A percentile compares a stretch with the other conserved stretches of the same genome.
Evolutionary conservation across 371 early-diverging fungal genomes (phyloP).

Genomic region (Mortierella sp.): DNA sequence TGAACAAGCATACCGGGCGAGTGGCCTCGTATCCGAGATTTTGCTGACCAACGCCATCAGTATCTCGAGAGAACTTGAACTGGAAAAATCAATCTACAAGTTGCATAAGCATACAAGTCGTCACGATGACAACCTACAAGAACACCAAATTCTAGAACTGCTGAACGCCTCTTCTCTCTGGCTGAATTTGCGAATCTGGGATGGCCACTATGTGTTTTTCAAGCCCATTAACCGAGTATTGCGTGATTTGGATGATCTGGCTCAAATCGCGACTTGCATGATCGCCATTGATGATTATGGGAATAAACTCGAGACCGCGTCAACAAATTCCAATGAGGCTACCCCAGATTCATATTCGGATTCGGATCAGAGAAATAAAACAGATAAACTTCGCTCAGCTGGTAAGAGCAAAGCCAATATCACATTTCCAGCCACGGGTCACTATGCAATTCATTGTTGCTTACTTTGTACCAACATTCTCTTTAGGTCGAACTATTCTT

Average conservation of each 20-base stretch:
- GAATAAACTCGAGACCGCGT: not conserved
- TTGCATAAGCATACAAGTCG: not conserved
- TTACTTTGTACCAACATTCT: not conserved
- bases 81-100: constrained; percentile 18
- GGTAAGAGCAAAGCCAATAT: constrained; percentile 9
- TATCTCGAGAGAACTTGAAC: constrained; percentile 16
- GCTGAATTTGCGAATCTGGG: constrained; percentile 29
- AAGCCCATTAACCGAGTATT: constrained; percentile 9
- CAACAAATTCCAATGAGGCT: not conserved
- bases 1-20: constrained; percentile 16
- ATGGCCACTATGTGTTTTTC: constrained; percentile 22
- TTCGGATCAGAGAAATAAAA: not conserved
- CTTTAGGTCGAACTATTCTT: constrained; percentile 21
- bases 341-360: not conserved
- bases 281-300: constrained; percentile 17
- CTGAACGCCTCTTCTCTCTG: constrained; percentile 20
- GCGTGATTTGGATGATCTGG: constrained; percentile 15
- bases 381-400: constrained; percentile 28
- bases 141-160: constrained; percentile 1
- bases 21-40: constrained; percentile 23
- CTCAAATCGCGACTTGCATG: constrained; percentile 10
- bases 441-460: not conserved
- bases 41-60: constrained; percentile 12
- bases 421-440: no score
- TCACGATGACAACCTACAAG: not conserved